Conservation (phyloP, 2,329 filamentous ascomycete genomes). For the Pseudocercospora pini-densiflorae region DNA sequence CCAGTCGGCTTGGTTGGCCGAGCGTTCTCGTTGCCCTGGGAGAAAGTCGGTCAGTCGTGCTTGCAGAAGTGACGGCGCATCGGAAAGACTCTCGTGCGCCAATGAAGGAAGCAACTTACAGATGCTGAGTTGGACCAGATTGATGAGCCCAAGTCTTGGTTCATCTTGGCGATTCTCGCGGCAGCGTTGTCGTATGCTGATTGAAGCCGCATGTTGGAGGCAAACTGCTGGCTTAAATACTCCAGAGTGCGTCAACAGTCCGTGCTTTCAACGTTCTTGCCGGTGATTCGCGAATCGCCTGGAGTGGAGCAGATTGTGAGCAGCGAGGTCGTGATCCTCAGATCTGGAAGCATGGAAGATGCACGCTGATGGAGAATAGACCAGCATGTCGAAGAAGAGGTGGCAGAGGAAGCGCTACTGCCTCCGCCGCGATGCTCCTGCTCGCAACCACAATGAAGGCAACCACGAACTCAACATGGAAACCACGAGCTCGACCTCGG, state of each 20-base stretch:
- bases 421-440: background rate
- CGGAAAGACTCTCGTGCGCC: background rate
- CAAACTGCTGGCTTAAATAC: background rate
- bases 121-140: background rate
- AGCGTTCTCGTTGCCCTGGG: conserved; percentile 6
- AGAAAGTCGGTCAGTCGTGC: background rate
- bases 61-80: background rate
- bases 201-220: background rate
- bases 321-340: too few species aligned
- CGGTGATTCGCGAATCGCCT: background rate
- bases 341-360: too few species aligned
- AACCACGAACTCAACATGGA: background rate
- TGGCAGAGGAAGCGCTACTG: background rate
- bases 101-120: background rate
- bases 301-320: background rate
- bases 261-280: background rate
- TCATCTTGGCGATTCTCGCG: background rate
- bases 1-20: background rate
- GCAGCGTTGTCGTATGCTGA: background rate
- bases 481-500: background rate
- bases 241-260: background rate
- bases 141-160: background rate
- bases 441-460: background rate
- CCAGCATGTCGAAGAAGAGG: too few species aligned
- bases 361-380: too few species aligned